Evolutionary conservation across 768 basidiomycete genomes (phyloP).

Genomic region (Cystoderma amianthinum): DNA sequence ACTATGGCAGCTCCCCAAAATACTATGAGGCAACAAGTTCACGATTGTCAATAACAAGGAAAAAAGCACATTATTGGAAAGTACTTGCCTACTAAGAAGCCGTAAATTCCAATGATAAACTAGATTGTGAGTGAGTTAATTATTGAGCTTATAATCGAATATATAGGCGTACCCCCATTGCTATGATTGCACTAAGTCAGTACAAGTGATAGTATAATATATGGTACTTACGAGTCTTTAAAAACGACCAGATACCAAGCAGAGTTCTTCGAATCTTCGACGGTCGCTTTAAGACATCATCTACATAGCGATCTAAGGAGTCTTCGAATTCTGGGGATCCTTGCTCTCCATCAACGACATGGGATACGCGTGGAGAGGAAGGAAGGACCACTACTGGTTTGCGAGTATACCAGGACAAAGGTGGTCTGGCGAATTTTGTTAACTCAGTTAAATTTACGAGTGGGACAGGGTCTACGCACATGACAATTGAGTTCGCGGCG

Average conservation of each 20-base stretch:
- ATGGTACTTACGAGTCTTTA: constrained; percentile 66
- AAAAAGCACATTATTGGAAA: too few relatives aligned
- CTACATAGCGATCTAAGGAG: constrained; percentile 68
- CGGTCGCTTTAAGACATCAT: constrained; percentile 61
- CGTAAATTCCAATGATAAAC: constrained; percentile 68
- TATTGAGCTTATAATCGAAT: too few relatives aligned
- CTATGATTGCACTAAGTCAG: constrained; percentile 19
- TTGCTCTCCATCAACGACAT: constrained; percentile 17
- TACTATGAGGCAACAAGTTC: constrained; percentile 26
- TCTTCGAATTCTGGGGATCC: constrained; percentile 24
- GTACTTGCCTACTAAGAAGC: constrained; percentile 58
- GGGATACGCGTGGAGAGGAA: constrained; percentile 23
- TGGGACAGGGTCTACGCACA: constrained; percentile 30
- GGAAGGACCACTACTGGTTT: constrained; percentile 62
- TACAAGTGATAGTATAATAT: not conserved
- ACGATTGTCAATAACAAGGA: too few relatives aligned
- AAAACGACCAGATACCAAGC: constrained; percentile 72
- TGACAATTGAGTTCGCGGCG: constrained; percentile 71
- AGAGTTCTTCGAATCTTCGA: constrained; percentile 53
- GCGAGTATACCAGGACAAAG: constrained; percentile 60
- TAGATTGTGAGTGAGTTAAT: constrained; percentile 16
- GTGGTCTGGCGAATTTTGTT: constrained; percentile 39
- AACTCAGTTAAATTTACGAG: constrained; percentile 1
- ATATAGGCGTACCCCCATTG: constrained; percentile 51
- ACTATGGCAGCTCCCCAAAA: constrained; percentile 89